Evolutionary conservation across 805 yeast species (phyloP).

Genomic region (Saccharomyces cerevisiae): DNA sequence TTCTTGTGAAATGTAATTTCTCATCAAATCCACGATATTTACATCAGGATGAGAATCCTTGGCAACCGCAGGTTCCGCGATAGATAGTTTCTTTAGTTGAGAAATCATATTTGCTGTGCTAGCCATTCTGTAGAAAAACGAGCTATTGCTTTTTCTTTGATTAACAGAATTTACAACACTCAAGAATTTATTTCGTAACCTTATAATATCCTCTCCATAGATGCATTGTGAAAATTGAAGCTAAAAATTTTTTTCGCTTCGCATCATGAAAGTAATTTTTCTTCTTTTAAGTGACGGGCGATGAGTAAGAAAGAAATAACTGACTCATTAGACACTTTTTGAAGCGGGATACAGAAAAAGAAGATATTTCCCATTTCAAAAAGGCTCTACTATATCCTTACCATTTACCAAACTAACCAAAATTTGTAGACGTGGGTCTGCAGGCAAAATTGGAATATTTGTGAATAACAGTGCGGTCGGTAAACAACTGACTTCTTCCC

Average conservation of each 20-base stretch:
- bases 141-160: background rate
- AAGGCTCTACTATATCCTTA: background rate
- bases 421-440: background rate
- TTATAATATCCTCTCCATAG: background rate
- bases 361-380: background rate
- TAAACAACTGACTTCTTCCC: background rate
- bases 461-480: background rate
- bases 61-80: slow-evolving; percentile 36
- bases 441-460: background rate
- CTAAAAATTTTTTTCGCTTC: background rate
- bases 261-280: background rate
- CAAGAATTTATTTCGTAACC: background rate
- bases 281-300: background rate
- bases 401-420: background rate
- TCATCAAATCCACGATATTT: slow-evolving; percentile 79
- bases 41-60: slow-evolving; percentile 64
- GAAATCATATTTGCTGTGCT: slow-evolving; percentile 17
- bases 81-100: slow-evolving; percentile 30
- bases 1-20: slow-evolving; percentile 81
- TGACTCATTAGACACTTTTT: background rate
- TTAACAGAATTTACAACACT: background rate
- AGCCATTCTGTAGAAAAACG: slow-evolving; percentile 3
- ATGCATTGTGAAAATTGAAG: background rate
- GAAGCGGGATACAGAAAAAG: background rate
- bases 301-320: background rate